Evolutionary conservation across 1,284 basidiomycete genomes (phyloP).

Genomic region (Malassezia dermatis): DNA sequence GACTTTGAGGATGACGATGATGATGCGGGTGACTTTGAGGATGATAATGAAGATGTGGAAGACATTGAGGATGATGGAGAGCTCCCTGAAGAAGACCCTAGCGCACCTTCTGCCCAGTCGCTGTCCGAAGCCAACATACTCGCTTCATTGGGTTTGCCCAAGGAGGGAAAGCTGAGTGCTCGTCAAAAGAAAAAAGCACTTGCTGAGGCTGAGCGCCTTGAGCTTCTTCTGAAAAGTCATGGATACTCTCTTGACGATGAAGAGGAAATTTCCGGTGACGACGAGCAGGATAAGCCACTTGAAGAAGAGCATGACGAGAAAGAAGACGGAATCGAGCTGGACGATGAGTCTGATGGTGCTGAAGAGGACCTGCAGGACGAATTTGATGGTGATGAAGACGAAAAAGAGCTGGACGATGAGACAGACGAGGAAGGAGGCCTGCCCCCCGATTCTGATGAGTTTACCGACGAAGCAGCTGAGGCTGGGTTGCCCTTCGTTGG

Average conservation of each 20-base stretch:
- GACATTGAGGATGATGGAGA: constrained; percentile 23
- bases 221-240: constrained; percentile 41
- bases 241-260: constrained; percentile 37
- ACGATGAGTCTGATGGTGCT: constrained; percentile 8
- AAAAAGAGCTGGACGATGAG: constrained; percentile 43
- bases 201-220: constrained; percentile 45
- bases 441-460: constrained; percentile 5
- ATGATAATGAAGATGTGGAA: constrained; percentile 17
- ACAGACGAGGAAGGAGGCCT: constrained; percentile 27
- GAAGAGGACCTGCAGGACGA: constrained; percentile 21
- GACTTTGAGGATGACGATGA: constrained; percentile 14
- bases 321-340: constrained; percentile 15
- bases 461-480: constrained; percentile 14
- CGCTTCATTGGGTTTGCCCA: constrained; percentile 26
- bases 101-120: not conserved
- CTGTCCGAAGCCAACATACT: constrained; percentile 11
- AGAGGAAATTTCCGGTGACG: constrained; percentile 16
- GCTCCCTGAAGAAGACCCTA: not conserved
- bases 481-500: constrained; percentile 54
- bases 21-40: constrained; percentile 18
- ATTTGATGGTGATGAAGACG: constrained; percentile 26
- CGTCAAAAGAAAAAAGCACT: constrained; percentile 43
- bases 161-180: constrained; percentile 31
- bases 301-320: constrained; percentile 25
- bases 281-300: constrained; percentile 13